Evolutionary conservation across 768 basidiomycete genomes (phyloP).

Genomic region (Termitomyces sp.): DNA sequence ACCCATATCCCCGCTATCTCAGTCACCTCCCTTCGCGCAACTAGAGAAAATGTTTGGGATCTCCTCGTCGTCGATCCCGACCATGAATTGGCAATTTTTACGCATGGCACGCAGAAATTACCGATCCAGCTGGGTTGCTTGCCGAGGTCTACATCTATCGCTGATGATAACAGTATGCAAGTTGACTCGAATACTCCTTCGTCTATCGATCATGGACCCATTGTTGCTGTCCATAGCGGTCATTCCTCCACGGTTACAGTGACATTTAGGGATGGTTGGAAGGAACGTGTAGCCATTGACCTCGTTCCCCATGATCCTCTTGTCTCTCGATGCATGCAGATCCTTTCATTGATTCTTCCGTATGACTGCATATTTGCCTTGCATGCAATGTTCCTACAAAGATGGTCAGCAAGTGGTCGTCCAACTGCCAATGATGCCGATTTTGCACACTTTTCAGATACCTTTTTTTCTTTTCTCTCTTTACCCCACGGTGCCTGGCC

Average conservation of each 20-base stretch:
- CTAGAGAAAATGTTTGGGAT: conserved; percentile 62
- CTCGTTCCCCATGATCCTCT: conserved; percentile 51
- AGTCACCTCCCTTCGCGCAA: conserved; percentile 53
- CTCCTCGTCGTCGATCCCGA: conserved; percentile 59
- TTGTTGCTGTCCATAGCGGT: conserved; percentile 43
- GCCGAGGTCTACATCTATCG: conserved; percentile 5
- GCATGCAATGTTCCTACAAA: conserved; percentile 48
- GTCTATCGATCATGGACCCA: conserved; percentile 22
- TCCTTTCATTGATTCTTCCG: conserved; percentile 59
- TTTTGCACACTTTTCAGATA: conserved; percentile 49
- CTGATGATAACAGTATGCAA: conserved; percentile 17
- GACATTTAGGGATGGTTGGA: conserved; percentile 45
- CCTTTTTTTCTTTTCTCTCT: conserved; percentile 46
- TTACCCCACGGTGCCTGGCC: conserved; percentile 21
- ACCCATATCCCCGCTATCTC: conserved; percentile 40
- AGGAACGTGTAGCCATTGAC: conserved; percentile 44
- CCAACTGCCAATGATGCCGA: conserved; percentile 41
- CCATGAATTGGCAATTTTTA: conserved; percentile 50
- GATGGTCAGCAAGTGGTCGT: conserved; percentile 47
- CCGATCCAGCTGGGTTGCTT: conserved; percentile 27
- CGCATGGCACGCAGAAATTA: conserved; percentile 48
- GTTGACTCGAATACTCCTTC: conserved; percentile 12
- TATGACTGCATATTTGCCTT: conserved; percentile 48
- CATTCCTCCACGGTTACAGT: conserved; percentile 49
- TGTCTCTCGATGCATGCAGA: conserved; percentile 53